Evolutionary conservation across 2,329 filamentous ascomycete species (phyloP).

Genomic region (Metarhizium humberi): DNA sequence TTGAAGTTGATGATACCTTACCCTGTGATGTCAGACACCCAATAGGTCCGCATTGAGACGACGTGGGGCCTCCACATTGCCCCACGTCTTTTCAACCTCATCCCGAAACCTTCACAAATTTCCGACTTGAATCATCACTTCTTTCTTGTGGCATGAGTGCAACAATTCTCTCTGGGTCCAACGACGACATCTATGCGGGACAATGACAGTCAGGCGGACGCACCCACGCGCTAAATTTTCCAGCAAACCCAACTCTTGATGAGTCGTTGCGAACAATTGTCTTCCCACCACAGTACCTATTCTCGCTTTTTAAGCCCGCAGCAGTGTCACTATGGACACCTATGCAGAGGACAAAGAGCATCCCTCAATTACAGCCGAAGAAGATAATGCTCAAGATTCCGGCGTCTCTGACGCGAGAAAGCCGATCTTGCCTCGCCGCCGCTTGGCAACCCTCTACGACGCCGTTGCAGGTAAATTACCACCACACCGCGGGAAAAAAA

Average conservation of each 20-base stretch:
- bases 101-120: neutral
- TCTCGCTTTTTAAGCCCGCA: neutral
- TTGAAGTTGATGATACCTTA: neutral
- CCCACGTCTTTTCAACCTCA: neutral
- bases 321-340: neutral
- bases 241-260: neutral
- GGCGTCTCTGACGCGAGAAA: constrained; percentile 7
- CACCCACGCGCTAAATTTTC: neutral
- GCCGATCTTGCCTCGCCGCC: constrained; percentile 10
- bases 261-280: neutral
- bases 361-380: constrained; percentile 3
- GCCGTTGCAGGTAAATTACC: constrained; percentile 52
- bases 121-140: neutral
- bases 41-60: neutral
- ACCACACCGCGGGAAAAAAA: constrained; percentile 3
- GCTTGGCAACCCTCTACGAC: constrained; percentile 55
- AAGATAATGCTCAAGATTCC: constrained; percentile 1
- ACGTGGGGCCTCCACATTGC: neutral
- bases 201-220: neutral
- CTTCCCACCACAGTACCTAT: neutral
- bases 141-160: neutral
- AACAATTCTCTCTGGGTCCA: neutral
- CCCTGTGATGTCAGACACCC: neutral
- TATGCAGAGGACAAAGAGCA: neutral
- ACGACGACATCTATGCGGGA: neutral